Evolutionary conservation across 768 basidiomycete species (phyloP).

Genomic region (Lepiota venenata): DNA sequence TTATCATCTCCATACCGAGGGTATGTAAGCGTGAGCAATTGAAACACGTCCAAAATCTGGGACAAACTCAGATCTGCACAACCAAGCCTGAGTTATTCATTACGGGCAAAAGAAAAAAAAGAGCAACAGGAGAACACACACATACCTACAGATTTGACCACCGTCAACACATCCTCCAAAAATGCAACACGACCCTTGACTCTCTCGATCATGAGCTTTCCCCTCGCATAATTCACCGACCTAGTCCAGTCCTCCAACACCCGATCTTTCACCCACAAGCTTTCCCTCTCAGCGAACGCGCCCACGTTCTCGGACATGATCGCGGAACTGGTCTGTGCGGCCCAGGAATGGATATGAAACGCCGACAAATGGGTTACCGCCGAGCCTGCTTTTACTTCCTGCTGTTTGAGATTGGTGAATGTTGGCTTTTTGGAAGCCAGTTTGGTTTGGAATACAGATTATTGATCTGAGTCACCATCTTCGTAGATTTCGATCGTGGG

Average conservation of each 20-base stretch:
- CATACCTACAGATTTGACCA: conserved; percentile 58
- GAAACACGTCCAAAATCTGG: conserved; percentile 68
- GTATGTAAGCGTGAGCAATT: conserved; percentile 70
- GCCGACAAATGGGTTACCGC: conserved; percentile 36
- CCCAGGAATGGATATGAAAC: conserved; percentile 64
- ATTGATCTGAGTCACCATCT: no score
- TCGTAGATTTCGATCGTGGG: conserved; percentile 12
- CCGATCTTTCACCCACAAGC: conserved; percentile 50
- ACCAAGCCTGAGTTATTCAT: conserved; percentile 8
- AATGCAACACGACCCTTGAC: conserved; percentile 57
- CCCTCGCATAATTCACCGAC: conserved; percentile 53
- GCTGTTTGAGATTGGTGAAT: conserved; percentile 48
- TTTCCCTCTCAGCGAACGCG: conserved; percentile 16
- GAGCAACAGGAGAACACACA: conserved; percentile 6
- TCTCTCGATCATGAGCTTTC: conserved; percentile 43
- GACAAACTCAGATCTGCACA: conserved; percentile 53
- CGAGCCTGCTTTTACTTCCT: conserved; percentile 42
- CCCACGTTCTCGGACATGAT: conserved; percentile 29
- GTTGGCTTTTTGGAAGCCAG: conserved; percentile 22
- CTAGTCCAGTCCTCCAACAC: conserved; percentile 53
- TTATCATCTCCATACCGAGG: conserved; percentile 71
- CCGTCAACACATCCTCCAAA: conserved; percentile 52
- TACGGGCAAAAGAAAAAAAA: conserved; percentile 1
- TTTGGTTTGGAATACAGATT: no score
- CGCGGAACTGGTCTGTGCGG: conserved; percentile 40